Percentiles rank a stretch among this genome's conserved stretches.
These are phyloP conservation scores for Ascoidea asiatica DNA, from an alignment of 805 yeast species.

Conservation along the genomic window DNA sequence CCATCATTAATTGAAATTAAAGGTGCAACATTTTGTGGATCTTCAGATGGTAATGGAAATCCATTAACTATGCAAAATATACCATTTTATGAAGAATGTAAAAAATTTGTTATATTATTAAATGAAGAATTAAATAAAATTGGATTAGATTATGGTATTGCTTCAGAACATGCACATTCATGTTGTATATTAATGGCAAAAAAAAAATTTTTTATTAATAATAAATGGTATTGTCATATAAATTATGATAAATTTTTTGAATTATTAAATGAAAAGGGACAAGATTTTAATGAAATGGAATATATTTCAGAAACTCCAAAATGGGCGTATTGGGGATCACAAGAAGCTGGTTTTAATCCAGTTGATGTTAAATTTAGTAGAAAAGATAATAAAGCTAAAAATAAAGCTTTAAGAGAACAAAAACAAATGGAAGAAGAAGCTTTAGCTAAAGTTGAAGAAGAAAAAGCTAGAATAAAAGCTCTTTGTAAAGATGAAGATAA, in stretches of 20 bases:
- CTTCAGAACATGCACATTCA: conserved; percentile 93
- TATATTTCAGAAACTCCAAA: conserved; percentile 71
- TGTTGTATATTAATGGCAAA: conserved; percentile 84
- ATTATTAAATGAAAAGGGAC: conserved; percentile 45
- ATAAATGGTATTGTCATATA: conserved; percentile 81
- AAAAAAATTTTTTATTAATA: conserved; percentile 51
- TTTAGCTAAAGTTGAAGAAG: not conserved
- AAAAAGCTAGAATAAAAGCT: not conserved
- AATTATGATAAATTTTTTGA: conserved; percentile 68
- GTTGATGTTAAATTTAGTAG: conserved; percentile 59
- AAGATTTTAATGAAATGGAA: conserved; percentile 64
- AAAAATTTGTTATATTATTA: conserved; percentile 52
- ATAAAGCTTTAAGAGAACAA: conserved; percentile 11
- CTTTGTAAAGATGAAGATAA: no score
- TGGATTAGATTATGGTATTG: conserved; percentile 65
- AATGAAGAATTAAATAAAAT: conserved; percentile 47
- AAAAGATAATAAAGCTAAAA: conserved; percentile 45
- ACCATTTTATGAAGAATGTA: conserved; percentile 88
- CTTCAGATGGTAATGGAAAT: conserved; percentile 71
- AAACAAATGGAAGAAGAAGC: no score
- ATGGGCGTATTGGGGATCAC: conserved; percentile 86
- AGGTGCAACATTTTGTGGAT: conserved; percentile 94
- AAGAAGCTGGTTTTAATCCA: conserved; percentile 82
- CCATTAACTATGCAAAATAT: conserved; percentile 92
- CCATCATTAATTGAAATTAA: conserved; percentile 88